A percentile compares a stretch with the other conserved stretches of the same genome.
Evolutionary conservation across 129 eudicot genomes (phyloP).

Genomic region (Chrysanthemum seticuspe): DNA sequence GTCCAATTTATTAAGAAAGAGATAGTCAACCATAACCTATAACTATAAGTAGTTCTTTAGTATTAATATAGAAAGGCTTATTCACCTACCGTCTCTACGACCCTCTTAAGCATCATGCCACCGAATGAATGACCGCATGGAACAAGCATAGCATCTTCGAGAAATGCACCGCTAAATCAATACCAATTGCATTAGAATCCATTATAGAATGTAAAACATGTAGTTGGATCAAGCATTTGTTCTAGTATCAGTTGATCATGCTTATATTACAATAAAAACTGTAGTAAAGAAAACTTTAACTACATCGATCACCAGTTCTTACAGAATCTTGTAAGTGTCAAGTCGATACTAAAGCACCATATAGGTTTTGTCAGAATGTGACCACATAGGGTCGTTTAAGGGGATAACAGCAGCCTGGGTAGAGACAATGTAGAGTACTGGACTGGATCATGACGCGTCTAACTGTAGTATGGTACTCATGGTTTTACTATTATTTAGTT

Average conservation of each 20-base stretch:
- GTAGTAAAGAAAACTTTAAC: not conserved
- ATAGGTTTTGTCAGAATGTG: no score
- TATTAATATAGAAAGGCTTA: not conserved
- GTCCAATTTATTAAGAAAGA: not conserved
- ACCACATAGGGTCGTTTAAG: no score
- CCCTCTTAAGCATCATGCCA: slow-evolving; percentile 86
- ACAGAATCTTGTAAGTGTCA: not conserved
- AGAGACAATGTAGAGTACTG: no score
- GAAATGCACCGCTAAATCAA: slow-evolving; percentile 67
- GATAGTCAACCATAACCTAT: not conserved
- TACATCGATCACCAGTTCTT: not conserved
- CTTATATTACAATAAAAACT: slow-evolving; percentile 2
- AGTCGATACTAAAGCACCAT: no score
- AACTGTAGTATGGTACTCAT: no score
- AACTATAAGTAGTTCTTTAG: not conserved
- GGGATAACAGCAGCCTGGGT: no score
- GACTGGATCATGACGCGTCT: no score
- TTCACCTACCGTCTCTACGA: slow-evolving; percentile 67
- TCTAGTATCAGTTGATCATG: not conserved
- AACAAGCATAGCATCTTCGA: slow-evolving; percentile 95
- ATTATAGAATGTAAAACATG: slow-evolving; percentile 11
- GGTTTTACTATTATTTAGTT: no score
- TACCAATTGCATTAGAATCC: slow-evolving; percentile 18
- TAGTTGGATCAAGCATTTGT: not conserved
- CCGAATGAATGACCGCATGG: slow-evolving; percentile 99